Evolutionary conservation across 164 flowering plant species (phyloP), one percentile per base, ranked within the genome.

Genomic region (Vitis rotundifolia): DNA sequence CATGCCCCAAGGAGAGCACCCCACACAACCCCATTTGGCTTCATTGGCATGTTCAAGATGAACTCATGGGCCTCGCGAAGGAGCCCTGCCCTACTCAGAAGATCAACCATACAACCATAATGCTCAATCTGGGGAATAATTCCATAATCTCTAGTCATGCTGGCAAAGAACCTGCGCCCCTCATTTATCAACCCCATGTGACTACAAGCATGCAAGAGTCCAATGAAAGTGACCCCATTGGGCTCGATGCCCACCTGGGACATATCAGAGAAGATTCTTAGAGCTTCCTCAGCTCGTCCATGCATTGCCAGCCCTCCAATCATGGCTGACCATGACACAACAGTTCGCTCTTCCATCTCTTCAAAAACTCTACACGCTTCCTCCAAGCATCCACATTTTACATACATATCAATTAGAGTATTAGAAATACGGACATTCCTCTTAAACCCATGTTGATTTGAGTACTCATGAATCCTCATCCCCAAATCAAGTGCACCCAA

Each of bases 241-340:
- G 93, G 93, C 66, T 71, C 64, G 44, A 89, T 67, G 5, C 83
- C 87, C 8, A 58, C 63, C n/a, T 70, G 53, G 15, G 68, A 67
- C 92, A 86, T 88, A 57, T 66, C 68, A 16, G 68, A 55, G 70
- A 82, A 88, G 9, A 83, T 75, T 31, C 47, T 63, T 51, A 88
- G 55, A 58, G 89, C 82, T 66, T 84, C 87, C 76, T 79, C 77
- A 5, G 76, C 89, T 67, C 67, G 78, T 7, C 92, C 90, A 53
- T 88, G 87, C 73, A 82, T 80, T 64, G 90, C 90, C 54, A 81
- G 83, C 52, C 92, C 95, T 63, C 75, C 82, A n/a, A 90, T 87
- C 91, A 90, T 90, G 52, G 89, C 87, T 14, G 92, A 90, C 95
- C 95, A 90, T 3, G 95, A 87, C 19, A 88, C 87, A 67, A 88